Evolutionary conservation across 1,284 basidiomycete species (phyloP).

Genomic region (Ceratobasidium sp.): DNA sequence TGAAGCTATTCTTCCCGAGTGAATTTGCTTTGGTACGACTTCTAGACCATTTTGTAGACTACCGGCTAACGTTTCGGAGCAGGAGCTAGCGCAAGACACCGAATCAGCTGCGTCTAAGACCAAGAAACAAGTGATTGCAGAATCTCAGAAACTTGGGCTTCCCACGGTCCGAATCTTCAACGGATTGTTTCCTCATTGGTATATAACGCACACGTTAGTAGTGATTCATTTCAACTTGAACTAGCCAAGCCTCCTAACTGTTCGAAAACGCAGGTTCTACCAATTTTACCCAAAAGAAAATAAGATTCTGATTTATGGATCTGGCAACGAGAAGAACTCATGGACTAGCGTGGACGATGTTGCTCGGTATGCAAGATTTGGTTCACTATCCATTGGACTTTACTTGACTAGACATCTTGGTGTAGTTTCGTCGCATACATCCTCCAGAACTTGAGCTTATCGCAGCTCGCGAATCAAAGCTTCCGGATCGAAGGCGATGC

Average conservation of each 20-base stretch:
- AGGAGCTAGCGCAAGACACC: background rate
- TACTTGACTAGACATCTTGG: no score
- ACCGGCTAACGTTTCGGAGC: conserved; percentile 4
- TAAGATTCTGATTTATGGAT: conserved; percentile 42
- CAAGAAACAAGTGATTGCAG: conserved; percentile 31
- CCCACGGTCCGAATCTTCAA: no score
- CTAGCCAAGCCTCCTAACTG: no score
- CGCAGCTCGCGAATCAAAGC: conserved; percentile 32
- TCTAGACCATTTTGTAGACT: background rate
- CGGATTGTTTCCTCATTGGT: no score
- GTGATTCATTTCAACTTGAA: no score
- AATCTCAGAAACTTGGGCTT: conserved; percentile 26
- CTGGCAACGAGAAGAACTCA: conserved; percentile 34
- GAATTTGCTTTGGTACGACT: conserved; percentile 41
- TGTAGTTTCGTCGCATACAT: conserved; percentile 41
- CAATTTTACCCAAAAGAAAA: conserved; percentile 23
- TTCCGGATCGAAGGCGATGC: conserved; percentile 43
- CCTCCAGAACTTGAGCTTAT: conserved; percentile 22
- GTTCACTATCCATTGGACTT: no score
- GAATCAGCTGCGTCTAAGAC: conserved; percentile 20
- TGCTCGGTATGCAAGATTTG: conserved; percentile 36
- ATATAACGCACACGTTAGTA: no score
- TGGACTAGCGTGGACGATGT: conserved; percentile 45
- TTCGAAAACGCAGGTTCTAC: no score
- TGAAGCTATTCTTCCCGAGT: conserved; percentile 44